Conservation (phyloP, 371 early-diverging fungal genomes). For the Gilbertella persicaria region DNA sequence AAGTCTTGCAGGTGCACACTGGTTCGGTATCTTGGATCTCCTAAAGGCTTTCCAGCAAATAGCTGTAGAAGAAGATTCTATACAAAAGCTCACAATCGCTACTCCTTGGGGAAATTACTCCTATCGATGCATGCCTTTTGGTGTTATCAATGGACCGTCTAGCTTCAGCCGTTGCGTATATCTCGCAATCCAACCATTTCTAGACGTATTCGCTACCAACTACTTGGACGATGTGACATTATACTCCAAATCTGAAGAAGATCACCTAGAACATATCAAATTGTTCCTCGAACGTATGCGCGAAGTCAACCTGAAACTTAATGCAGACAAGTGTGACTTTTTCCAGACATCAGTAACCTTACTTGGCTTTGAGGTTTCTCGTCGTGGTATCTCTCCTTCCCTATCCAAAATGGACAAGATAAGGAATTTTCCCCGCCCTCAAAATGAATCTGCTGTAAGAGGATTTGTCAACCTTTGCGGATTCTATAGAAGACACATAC, state of each 20-base stretch:
- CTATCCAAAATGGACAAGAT: not conserved
- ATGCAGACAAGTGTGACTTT: constrained; percentile 3
- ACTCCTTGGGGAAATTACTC: constrained; percentile 7
- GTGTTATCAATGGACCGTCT: not conserved
- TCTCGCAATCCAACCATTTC: constrained; percentile 3
- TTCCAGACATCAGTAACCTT: not conserved
- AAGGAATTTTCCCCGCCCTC: not conserved
- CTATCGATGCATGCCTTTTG: constrained; percentile 4
- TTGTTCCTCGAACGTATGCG: not conserved
- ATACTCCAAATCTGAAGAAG: not conserved
- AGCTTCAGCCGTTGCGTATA: not conserved
- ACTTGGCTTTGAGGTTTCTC: not conserved
- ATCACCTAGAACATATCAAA: not conserved
- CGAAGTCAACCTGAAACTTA: not conserved
- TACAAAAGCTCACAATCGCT: not conserved
- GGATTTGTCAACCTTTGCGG: constrained; percentile 2
- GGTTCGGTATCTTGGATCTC: not conserved
- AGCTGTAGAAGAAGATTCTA: not conserved
- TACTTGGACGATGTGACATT: not conserved
- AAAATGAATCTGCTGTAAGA: not conserved
- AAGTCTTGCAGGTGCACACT: not conserved
- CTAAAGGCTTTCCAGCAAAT: constrained; percentile 7
- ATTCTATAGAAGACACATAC: constrained; percentile 1
- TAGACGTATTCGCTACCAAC: not conserved
- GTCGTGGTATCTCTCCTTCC: not conserved